Conservation (phyloP, 2,329 filamentous ascomycete species). For the Fusarium subtropicale region DNA sequence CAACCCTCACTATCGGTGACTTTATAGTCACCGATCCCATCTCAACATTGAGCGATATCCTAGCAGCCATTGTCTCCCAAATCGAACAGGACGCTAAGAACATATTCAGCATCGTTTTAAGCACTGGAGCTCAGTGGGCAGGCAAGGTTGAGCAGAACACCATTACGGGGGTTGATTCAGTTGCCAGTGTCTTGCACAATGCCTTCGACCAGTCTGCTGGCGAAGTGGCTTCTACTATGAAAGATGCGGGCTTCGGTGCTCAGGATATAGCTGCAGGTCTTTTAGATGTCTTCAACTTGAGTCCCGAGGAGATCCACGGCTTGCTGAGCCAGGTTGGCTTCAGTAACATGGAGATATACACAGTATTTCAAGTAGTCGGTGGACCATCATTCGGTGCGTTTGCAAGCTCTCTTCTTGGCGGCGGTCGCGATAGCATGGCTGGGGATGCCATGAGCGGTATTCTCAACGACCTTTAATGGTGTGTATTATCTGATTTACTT, state of each 20-base stretch:
- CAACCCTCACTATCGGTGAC: not conserved
- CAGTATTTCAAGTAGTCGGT: not conserved
- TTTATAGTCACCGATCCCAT: not conserved
- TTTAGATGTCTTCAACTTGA: not conserved
- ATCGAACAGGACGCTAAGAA: not conserved
- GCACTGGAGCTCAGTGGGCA: not conserved
- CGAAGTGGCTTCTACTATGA: constrained; percentile 3
- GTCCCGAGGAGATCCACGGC: not conserved
- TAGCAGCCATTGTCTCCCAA: not conserved
- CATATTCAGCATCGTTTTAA: not conserved
- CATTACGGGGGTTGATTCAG: not conserved
- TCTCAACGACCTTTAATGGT: no score
- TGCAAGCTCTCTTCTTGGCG: no score
- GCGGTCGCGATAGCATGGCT: no score
- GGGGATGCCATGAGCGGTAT: no score
- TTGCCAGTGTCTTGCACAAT: constrained; percentile 1
- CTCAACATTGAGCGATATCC: not conserved
- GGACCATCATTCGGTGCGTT: no score
- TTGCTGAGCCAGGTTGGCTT: not conserved
- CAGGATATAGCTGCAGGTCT: not conserved
- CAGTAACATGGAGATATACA: not conserved
- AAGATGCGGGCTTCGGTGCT: not conserved
- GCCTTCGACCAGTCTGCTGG: not conserved
- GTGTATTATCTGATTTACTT: no score
- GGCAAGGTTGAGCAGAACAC: not conserved